Evolutionary conservation across 345 rosid genomes (phyloP), one percentile per base, ranked within the genome.

Genomic region (Gossypium rotundifolium): DNA sequence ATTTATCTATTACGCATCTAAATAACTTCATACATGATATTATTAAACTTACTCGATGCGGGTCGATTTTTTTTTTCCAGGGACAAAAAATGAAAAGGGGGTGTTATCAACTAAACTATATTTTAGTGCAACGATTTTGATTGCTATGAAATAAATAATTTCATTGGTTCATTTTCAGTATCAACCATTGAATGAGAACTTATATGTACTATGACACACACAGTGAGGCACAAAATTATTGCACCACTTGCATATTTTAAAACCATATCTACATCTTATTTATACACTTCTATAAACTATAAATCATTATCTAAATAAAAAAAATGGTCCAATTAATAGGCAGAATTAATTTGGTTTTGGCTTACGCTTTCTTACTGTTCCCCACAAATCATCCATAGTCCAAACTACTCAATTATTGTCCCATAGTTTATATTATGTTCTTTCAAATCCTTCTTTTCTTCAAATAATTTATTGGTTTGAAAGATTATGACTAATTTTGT

Each of bases 231-330:
- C 25, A 69, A 23, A 9, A 52, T 52, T 53, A 52, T 52, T 53
- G n/a, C 73, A 52, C 73, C 48, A 53, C 73, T 70, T 70, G 73
- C 73, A 25, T 17, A 51, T 17, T 69, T 49, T 29, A 17, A 17
- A 17, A 29, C 20, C 46, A n/a, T n/a, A 70, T 33, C 59, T 69
- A 45, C 11, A 65, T 5, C 53, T 44, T 44, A 65, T 42, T 20
- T 25, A 18, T 44, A 45, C 45, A 23, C 13, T 45, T 42, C 14
- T 17, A 51, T 69, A 51, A 52, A 51, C 23, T 52, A 52, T 25
- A n/a, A 27, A 69, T 10, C 1, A 9, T 25, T 25, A 4, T 33
- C 7, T 33, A 33, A 33, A 29, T 2, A 12, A 16, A 52, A 51
- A 33, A 16, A 16, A 29, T 51, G 46, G 48, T 52, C 46, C 73